A percentile compares a stretch with the other conserved stretches of the same genome.
Evolutionary conservation across 352 stramenopile species (phyloP).

Genomic region (Phytophthora parvispora): DNA sequence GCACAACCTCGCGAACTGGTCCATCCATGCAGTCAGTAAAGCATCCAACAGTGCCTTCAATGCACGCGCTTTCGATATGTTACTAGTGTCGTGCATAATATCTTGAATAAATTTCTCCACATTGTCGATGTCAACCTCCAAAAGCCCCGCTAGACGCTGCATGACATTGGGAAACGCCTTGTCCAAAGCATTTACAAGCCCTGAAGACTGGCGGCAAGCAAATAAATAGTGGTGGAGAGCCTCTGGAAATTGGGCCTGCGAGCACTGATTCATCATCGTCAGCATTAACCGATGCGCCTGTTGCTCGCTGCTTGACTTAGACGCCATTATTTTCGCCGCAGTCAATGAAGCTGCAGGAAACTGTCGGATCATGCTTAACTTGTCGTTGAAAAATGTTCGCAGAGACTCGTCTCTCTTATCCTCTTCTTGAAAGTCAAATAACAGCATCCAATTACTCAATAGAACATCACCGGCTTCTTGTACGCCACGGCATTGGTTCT

Average conservation of each 20-base stretch:
- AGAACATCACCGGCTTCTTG: constrained; percentile 32
- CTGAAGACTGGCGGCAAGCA: constrained; percentile 27
- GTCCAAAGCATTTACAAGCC: constrained; percentile 37
- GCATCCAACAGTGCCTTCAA: constrained; percentile 42
- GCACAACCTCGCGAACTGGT: constrained; percentile 31
- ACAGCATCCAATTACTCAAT: constrained; percentile 55
- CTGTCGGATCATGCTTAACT: constrained; percentile 26
- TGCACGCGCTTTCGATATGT: constrained; percentile 37
- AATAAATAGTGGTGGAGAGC: constrained; percentile 52
- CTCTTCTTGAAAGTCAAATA: constrained; percentile 28
- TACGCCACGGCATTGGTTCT: constrained; percentile 4
- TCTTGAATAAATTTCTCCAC: constrained; percentile 36
- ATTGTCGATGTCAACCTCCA: constrained; percentile 30
- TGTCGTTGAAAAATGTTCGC: constrained; percentile 33
- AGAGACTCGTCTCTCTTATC: constrained; percentile 21
- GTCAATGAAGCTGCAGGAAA: constrained; percentile 36
- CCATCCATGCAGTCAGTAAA: constrained; percentile 53
- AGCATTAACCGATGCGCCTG: constrained; percentile 37
- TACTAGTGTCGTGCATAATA: constrained; percentile 39
- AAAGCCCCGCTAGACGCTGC: constrained; percentile 29
- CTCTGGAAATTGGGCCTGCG: constrained; percentile 25
- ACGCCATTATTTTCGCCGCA: constrained; percentile 34
- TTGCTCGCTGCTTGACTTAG: constrained; percentile 4
- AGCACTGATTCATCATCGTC: constrained; percentile 35
- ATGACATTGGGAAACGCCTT: constrained; percentile 42